phyloP scores from a whole-genome alignment of 805 yeast species.

The Kluyveromyces lactis region DNA sequence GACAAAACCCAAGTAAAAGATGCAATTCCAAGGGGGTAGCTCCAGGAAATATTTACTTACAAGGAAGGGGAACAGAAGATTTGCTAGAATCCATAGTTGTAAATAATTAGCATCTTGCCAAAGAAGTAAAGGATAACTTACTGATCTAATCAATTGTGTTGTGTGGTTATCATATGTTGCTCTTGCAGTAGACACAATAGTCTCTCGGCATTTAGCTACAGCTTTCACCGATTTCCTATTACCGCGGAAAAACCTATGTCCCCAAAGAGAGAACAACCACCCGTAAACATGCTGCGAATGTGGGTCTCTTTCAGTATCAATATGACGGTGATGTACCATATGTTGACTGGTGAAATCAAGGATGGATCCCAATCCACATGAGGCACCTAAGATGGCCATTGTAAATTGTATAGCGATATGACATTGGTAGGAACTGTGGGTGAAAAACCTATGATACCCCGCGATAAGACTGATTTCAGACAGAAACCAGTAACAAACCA shows the following conservation, averaged over 20 bases:
- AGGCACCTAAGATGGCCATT: conserved; percentile 19
- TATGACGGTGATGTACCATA: conserved; percentile 82
- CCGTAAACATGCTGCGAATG: conserved; percentile 70
- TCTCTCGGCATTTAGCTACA: conserved; percentile 38
- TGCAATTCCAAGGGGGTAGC: conserved; percentile 65
- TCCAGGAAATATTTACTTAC: conserved; percentile 63
- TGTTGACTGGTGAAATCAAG: conserved; percentile 35
- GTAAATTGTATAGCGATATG: conserved; percentile 12
- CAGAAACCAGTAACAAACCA: conserved; percentile 12
- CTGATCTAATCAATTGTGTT: conserved; percentile 59
- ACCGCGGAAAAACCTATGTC: conserved; percentile 73
- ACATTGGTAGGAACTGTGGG: conserved; percentile 19
- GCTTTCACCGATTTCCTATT: conserved; percentile 43
- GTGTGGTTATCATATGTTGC: conserved; percentile 8
- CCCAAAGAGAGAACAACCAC: conserved; percentile 73
- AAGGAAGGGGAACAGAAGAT: conserved; percentile 55
- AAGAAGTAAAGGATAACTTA: conserved; percentile 44
- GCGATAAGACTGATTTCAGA: conserved; percentile 18
- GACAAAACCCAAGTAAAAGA: conserved; percentile 60
- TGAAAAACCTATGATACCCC: conserved; percentile 22
- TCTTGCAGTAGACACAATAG: conserved; percentile 34
- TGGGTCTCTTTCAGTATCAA: conserved; percentile 87
- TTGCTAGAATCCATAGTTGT: conserved; percentile 40
- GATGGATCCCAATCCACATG: conserved; percentile 21
- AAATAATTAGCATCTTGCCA: conserved; percentile 72